These are phyloP conservation scores for Croton laevigatus DNA, from an alignment of 441 rosid genomes.

Conservation along the genomic window DNA sequence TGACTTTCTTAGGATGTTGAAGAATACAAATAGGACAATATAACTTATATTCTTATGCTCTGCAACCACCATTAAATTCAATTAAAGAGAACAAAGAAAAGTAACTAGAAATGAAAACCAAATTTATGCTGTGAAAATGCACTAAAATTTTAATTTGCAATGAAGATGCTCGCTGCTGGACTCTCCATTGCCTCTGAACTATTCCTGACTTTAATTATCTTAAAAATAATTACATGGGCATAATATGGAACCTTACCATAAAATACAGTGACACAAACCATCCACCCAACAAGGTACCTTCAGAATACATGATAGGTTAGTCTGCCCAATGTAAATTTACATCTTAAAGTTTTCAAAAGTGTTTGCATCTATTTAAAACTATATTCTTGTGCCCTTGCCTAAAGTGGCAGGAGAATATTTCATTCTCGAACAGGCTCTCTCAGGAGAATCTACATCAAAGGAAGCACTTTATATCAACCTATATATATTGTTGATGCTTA, in stretches of 20 bases:
- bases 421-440: neutral
- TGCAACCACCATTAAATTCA: neutral
- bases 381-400: too few relatives aligned
- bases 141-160: neutral
- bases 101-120: neutral
- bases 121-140: neutral
- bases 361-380: too few relatives aligned
- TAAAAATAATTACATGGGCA: neutral
- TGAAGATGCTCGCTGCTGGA: constrained; percentile 4
- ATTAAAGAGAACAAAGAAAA: neutral
- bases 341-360: too few relatives aligned
- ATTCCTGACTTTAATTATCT: neutral
- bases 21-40: constrained; percentile 1
- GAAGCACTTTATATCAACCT: neutral
- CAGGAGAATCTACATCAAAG: neutral
- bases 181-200: neutral
- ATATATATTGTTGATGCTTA: neutral
- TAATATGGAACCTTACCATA: neutral
- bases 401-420: neutral
- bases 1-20: neutral
- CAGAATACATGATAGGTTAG: neutral
- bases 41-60: neutral
- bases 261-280: neutral
- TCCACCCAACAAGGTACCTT: neutral
- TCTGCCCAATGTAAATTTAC: too few relatives aligned